Base-by-base conservation (phyloP, 2,329 filamentous ascomycete genomes). In the Ceratocystis papillata region DNA sequence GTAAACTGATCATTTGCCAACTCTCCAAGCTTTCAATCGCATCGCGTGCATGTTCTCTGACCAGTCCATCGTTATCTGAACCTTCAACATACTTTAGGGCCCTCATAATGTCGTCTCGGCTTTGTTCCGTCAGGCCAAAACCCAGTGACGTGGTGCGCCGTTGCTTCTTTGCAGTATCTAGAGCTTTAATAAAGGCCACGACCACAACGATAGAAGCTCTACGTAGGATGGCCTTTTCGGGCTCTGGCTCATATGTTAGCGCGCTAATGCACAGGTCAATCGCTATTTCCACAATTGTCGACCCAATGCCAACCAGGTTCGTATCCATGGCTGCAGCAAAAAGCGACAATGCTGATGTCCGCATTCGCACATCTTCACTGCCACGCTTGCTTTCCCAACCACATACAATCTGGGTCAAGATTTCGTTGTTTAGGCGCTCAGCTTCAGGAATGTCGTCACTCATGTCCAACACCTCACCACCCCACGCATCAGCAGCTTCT, bases 321-420 rank as follows among this genome's bases (percentile, higher is more conserved):
- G 79, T 81, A 72, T 89, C 86, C 30, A 89, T 73, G 0, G 79
- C 79, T 1, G 76, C 75, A 0, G 82, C 81, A 55, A 90, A 77
- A 60, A 90, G 80, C 3, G 86, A 87, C 5, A 91, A 73, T 3
- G 87, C 85, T 25, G 87, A 89, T 15, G 86, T 77, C 0, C 88
- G 83, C 70, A 91, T 81, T 3, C 88, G 80, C 12, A 89, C 77
- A 71, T 90, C 87, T 72, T 90, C 87, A 67, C 80, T 80, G 0
- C 85, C 86, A 17, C 80, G 76, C 66, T 83, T 85, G 68, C 84
- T 81, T 69, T 86, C 80, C 87, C 87, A 90, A 0, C 85, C 86
- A 15, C 80, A 76, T 0, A 89, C 78, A 67, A 90, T 88, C 67
- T 79, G 78, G 25, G 78, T 76, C 12, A 87, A 72, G 60, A 80